Evolutionary conservation across 1,284 basidiomycete species (phyloP).

Genomic region (Quambalaria eucalypti): DNA sequence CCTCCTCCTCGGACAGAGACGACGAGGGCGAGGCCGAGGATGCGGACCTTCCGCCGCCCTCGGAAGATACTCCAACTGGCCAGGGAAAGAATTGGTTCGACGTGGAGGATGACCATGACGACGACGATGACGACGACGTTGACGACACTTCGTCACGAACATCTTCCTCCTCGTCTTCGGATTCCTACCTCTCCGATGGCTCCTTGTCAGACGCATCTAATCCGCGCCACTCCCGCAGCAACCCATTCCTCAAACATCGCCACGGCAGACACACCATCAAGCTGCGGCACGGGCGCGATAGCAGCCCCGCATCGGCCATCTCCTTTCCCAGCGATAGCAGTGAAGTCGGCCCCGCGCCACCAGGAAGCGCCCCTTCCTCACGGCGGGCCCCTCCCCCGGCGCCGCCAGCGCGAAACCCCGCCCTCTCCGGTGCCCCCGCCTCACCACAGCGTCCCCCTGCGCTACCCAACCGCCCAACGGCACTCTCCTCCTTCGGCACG

Average conservation of each 20-base stretch:
- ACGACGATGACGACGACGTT: conserved; percentile 12
- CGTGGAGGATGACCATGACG: conserved; percentile 1
- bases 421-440: no score
- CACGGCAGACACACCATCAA: neutral
- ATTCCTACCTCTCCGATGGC: no score
- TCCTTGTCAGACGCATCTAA: neutral
- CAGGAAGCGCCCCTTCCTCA: conserved; percentile 61
- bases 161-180: no score
- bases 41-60: neutral
- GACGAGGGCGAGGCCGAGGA: conserved; percentile 6
- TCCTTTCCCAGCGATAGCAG: conserved; percentile 49
- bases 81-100: neutral
- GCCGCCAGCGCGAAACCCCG: neutral
- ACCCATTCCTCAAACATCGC: neutral
- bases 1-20: neutral
- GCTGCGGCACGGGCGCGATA: neutral
- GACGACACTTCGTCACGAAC: no score
- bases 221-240: neutral
- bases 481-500: neutral
- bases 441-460: no score
- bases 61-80: neutral
- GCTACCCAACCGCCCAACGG: neutral
- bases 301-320: conserved; percentile 25
- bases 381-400: neutral
- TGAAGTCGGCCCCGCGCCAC: conserved; percentile 73